Percentiles rank a stretch among this genome's conserved stretches.
These are phyloP conservation scores for Zizania latifolia DNA, from an alignment of 176 grass and related monocot genomes.

Conservation along the genomic window DNA sequence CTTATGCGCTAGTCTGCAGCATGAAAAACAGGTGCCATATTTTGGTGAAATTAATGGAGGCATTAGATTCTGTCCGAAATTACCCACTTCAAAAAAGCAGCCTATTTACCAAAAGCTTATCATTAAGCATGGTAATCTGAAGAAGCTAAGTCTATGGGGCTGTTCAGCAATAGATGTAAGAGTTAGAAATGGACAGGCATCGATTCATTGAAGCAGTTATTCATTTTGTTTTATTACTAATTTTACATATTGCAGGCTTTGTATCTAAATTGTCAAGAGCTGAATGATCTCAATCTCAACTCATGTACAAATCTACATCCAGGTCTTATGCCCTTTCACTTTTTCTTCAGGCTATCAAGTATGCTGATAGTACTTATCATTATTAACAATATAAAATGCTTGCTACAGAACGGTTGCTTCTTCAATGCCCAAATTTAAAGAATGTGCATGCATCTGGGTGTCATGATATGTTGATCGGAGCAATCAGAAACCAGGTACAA, in stretches of 20 bases:
- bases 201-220: neutral
- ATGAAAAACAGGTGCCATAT: slow-evolving; percentile 33
- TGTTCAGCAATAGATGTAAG: slow-evolving; percentile 94
- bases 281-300: slow-evolving; percentile 93
- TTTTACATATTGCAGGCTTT: slow-evolving; percentile 55
- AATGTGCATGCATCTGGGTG: slow-evolving; percentile 88
- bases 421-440: slow-evolving; percentile 85
- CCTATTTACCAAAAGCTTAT: slow-evolving; percentile 68
- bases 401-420: slow-evolving; percentile 69
- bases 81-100: slow-evolving; percentile 33
- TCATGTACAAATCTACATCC: slow-evolving; percentile 89
- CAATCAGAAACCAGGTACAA: slow-evolving; percentile 90
- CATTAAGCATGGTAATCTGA: slow-evolving; percentile 81
- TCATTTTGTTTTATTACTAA: neutral
- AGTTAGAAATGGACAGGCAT: neutral
- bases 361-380: neutral
- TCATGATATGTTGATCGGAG: slow-evolving; percentile 85
- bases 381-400: slow-evolving; percentile 21
- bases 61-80: slow-evolving; percentile 45
- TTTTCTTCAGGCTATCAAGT: neutral
- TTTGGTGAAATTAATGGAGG: slow-evolving; percentile 41
- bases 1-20: slow-evolving; percentile 40
- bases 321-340: slow-evolving; percentile 40
- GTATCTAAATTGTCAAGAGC: slow-evolving; percentile 82
- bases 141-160: slow-evolving; percentile 90